Evolutionary conservation across 768 basidiomycete species (phyloP), one percentile per base, ranked within the genome.

Genomic region (Russula dissimulans): DNA sequence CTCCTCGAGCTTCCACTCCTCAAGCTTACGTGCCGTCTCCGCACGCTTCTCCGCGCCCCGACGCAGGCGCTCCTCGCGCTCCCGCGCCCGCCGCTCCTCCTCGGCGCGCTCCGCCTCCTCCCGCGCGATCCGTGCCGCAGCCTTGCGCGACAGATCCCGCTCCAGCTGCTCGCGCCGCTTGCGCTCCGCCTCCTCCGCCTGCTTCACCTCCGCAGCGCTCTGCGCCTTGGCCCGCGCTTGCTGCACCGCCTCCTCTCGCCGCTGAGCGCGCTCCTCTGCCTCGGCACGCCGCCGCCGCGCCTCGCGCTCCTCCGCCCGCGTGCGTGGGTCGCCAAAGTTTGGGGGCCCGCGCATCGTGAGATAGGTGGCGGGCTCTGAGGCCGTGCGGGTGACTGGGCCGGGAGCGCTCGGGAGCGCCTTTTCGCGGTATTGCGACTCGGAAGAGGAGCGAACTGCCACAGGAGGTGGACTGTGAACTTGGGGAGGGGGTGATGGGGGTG

Each of bases 171-270:
- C 52, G 5, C 38, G 61, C 29, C 63, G 60, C n/a, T 3, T 22
- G 0, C 5, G 31, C 11, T 62, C 63, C 11, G 18, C 52, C 29
- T 62, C 60, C 17, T 54, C 63, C 6, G 55, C 56, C 29, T 39
- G 41, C 31, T 31, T 41, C 29, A 52, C 50, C 11, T 63, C 60
- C n/a, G 41, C 46, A 18, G 46, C 60, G 9, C 56, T 55, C 60
- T 50, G 55, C 29, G 15, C 34, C 60, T 64, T 64, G 56, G 62
- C 62, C 1, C 51, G 63, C 7, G 41, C 41, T 52, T 64, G 63
- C 12, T 55, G 55, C 32, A 34, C 51, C 1, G 31, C 56, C 52
- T 64, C 60, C 31, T 62, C 60, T 15, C 18, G 45, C 11, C 5
- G 32, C 8, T 51, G 41, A 8, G 38, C 47, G 5, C 51, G 55